Evolutionary conservation across 352 stramenopile genomes (phyloP).

Genomic region (Globisporangium ultimum): DNA sequence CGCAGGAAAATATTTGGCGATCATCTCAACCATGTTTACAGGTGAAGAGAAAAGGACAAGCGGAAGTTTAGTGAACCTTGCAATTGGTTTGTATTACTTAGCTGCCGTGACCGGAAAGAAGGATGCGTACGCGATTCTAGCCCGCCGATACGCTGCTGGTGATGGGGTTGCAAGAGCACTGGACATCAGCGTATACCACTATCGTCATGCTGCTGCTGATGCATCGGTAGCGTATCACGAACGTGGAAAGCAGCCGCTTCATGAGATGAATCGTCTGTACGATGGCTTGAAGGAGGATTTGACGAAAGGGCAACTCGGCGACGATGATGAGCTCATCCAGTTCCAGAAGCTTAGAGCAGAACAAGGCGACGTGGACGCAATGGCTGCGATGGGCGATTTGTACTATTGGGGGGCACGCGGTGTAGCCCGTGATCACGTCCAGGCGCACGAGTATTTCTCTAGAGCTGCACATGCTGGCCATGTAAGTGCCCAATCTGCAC

Average conservation of each 20-base stretch:
- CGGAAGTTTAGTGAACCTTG: conserved; percentile 13
- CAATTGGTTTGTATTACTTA: conserved; percentile 45
- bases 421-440: conserved; percentile 59
- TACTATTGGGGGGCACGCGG: conserved; percentile 89
- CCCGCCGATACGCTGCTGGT: conserved; percentile 30
- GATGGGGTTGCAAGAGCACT: conserved; percentile 9
- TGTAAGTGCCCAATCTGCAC: conserved; percentile 50
- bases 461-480: conserved; percentile 60
- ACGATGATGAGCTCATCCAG: conserved; percentile 86
- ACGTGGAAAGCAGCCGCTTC: conserved; percentile 69
- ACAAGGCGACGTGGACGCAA: conserved; percentile 68
- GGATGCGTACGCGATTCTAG: conserved; percentile 57
- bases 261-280: conserved; percentile 75
- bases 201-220: conserved; percentile 43
- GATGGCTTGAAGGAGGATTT: conserved; percentile 49
- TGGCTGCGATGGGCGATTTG: conserved; percentile 84
- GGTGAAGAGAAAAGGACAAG: background rate
- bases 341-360: conserved; percentile 81
- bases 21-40: conserved; percentile 9
- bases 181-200: conserved; percentile 60
- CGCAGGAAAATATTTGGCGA: conserved; percentile 25
- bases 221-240: conserved; percentile 55
- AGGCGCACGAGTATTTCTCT: conserved; percentile 74
- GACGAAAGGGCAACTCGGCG: conserved; percentile 53
- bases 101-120: conserved; percentile 36